Percentiles rank a stretch among this genome's conserved stretches.
These are phyloP conservation scores for Candida peoriensis DNA, from an alignment of 805 yeast genomes.

Conservation along the genomic window DNA sequence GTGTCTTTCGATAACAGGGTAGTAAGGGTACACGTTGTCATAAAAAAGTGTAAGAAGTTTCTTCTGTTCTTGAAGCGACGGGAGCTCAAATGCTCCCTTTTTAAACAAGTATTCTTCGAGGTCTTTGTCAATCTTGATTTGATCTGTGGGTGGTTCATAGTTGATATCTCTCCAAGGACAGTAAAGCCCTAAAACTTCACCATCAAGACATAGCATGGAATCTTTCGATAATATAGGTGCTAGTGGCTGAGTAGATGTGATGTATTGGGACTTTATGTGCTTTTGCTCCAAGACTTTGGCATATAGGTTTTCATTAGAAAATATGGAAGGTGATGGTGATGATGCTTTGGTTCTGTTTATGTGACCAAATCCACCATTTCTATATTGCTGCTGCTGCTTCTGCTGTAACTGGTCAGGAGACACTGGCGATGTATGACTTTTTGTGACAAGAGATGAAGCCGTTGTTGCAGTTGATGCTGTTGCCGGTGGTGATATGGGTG, in stretches of 20 bases:
- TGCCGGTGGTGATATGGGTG: background rate
- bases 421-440: no score
- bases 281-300: conserved; percentile 7
- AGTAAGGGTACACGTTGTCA: conserved; percentile 7
- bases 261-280: conserved; percentile 6
- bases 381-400: no score
- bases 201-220: conserved; percentile 8
- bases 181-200: conserved; percentile 9
- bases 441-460: no score
- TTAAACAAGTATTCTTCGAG: conserved; percentile 2
- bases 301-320: conserved; percentile 6
- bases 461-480: background rate
- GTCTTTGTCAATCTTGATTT: conserved; percentile 4
- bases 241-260: conserved; percentile 10
- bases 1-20: conserved; percentile 6
- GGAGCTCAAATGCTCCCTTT: conserved; percentile 8
- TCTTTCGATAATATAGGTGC: conserved; percentile 10
- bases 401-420: no score
- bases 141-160: background rate
- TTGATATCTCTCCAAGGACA: conserved; percentile 9
- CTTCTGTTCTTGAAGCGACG: conserved; percentile 1
- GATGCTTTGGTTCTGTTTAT: background rate
- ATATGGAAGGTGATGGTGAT: background rate
- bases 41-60: conserved; percentile 2
- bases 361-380: no score